phyloP scores from a whole-genome alignment of 768 basidiomycete genomes.

The Holtermanniella nyarrowii region DNA sequence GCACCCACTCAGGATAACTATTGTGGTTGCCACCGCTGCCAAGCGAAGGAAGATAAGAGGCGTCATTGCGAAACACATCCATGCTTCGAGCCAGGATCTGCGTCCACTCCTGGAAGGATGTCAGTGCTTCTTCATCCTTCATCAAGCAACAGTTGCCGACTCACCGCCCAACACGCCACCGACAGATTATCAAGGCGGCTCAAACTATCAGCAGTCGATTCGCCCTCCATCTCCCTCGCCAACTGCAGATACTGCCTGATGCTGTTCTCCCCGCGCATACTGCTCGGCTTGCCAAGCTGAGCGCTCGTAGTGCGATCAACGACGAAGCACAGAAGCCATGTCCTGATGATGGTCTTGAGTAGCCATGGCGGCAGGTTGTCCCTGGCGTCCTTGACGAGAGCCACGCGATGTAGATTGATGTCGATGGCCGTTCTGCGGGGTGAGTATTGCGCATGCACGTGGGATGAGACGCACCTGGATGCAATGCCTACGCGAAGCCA shows the following conservation, averaged over 20 bases:
- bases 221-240: not conserved
- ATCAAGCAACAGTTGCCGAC: not conserved
- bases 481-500: conserved; percentile 25
- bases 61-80: conserved; percentile 11
- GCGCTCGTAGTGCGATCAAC: conserved; percentile 18
- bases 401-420: conserved; percentile 29
- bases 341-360: conserved; percentile 16
- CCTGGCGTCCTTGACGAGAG: conserved; percentile 9
- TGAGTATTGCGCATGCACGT: no score
- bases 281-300: conserved; percentile 22
- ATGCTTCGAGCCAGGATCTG: conserved; percentile 18
- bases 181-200: conserved; percentile 17
- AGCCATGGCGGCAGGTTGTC: conserved; percentile 17
- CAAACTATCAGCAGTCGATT: conserved; percentile 5
- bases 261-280: conserved; percentile 13
- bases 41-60: not conserved
- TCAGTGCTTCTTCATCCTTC: no score
- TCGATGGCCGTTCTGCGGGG: conserved; percentile 22
- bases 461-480: no score
- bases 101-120: conserved; percentile 27
- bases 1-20: not conserved
- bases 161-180: conserved; percentile 15
- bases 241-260: conserved; percentile 12
- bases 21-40: not conserved
- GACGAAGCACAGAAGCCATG: conserved; percentile 19